Conservation (phyloP, 2,329 filamentous ascomycete species). For the Blastomyces silverae region DNA sequence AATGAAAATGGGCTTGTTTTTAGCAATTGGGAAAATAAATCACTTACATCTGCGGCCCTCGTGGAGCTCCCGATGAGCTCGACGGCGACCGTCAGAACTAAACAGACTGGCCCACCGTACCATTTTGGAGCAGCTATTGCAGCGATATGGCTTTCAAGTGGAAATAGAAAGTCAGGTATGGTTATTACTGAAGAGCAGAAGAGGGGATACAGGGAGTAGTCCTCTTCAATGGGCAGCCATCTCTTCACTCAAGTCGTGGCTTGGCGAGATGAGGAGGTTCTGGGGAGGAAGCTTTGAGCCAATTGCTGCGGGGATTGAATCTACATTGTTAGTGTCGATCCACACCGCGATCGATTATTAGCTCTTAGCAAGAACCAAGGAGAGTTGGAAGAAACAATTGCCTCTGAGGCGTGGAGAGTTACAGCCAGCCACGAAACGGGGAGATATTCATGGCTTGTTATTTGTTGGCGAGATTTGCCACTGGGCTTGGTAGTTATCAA, state of each 20-base stretch:
- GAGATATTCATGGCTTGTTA: not conserved
- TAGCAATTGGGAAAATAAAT: slow-evolving; percentile 17
- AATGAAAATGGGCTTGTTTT: not conserved
- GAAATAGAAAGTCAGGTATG: slow-evolving; percentile 1
- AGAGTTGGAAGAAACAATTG: not conserved
- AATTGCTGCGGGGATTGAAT: not conserved
- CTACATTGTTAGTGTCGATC: not conserved
- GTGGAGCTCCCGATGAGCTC: slow-evolving; percentile 31
- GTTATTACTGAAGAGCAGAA: not conserved
- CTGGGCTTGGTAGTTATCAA: slow-evolving; percentile 4
- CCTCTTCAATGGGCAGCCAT: not conserved
- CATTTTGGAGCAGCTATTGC: slow-evolving; percentile 26
- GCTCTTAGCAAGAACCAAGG: not conserved
- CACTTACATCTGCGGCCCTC: slow-evolving; percentile 40
- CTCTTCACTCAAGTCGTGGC: not conserved
- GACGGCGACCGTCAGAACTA: slow-evolving; percentile 24
- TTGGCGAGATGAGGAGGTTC: not conserved
- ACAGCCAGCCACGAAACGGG: slow-evolving; percentile 1
- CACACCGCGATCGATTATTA: not conserved
- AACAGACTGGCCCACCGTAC: slow-evolving; percentile 37
- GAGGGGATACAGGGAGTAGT: not conserved
- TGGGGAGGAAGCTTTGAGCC: not conserved
- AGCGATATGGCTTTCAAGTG: not conserved
- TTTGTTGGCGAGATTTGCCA: not conserved
- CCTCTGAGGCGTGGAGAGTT: not conserved